Conservation (phyloP, 2,329 filamentous ascomycete species). For the Dissoconium aciculare region DNA sequence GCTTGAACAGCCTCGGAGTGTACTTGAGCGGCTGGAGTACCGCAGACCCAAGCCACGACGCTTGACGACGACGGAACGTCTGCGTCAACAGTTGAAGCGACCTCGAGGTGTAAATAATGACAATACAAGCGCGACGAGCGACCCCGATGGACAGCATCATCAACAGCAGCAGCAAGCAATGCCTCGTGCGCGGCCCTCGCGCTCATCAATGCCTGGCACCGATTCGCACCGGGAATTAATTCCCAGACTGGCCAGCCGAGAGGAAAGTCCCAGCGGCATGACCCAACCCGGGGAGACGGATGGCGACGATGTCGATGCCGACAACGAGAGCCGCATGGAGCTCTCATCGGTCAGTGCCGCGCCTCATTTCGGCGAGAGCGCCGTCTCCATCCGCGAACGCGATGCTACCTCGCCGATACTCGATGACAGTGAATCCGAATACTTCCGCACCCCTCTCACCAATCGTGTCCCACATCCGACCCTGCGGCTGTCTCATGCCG, state of each 20-base stretch:
- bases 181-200: constrained; percentile 28
- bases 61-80: constrained; percentile 29
- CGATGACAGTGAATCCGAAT: constrained; percentile 26
- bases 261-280: constrained; percentile 25
- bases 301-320: constrained; percentile 71
- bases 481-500: constrained; percentile 15
- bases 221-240: too few species aligned
- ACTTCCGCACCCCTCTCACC: constrained; percentile 30
- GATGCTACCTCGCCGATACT: constrained; percentile 6
- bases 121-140: constrained; percentile 30
- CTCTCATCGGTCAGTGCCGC: constrained; percentile 40
- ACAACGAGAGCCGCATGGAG: constrained; percentile 79
- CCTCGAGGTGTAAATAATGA: constrained; percentile 36
- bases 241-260: too few species aligned
- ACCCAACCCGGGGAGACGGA: constrained; percentile 51
- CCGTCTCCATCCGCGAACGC: constrained; percentile 19
- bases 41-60: constrained; percentile 38
- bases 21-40: constrained; percentile 43
- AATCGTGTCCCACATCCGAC: constrained; percentile 9
- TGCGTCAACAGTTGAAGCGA: constrained; percentile 12
- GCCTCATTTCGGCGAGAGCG: constrained; percentile 21
- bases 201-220: constrained; percentile 36
- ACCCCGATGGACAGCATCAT: background rate
- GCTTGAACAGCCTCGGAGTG: constrained; percentile 44
- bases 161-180: constrained; percentile 9